A percentile compares a stretch with the other conserved stretches of the same genome.
Evolutionary conservation across 202 grass and related monocot species (phyloP).

Genomic region (Alloteropsis angusta): DNA sequence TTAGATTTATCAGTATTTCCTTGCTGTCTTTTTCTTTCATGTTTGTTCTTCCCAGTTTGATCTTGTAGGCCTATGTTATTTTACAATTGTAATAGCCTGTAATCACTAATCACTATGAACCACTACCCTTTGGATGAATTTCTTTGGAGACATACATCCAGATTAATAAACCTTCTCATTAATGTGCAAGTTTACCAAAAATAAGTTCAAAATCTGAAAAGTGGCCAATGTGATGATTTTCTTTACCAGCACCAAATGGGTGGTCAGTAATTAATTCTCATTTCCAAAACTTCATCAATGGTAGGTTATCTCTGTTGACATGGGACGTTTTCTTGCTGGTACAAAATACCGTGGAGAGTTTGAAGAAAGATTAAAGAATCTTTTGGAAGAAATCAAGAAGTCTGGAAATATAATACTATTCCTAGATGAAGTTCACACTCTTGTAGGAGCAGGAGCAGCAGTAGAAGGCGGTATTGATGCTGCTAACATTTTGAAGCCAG

Average conservation of each 20-base stretch:
- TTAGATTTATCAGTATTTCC: neutral
- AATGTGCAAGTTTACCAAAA: neutral
- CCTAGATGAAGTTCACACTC: constrained; percentile 65
- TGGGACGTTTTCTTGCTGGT: constrained; percentile 52
- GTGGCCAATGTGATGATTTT: neutral
- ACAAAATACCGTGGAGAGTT: constrained; percentile 62
- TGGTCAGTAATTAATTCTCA: neutral
- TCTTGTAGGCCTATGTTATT: neutral
- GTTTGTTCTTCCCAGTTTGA: neutral
- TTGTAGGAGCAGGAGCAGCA: constrained; percentile 49
- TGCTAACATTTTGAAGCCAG: constrained; percentile 61
- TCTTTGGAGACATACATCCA: neutral
- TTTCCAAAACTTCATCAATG: neutral
- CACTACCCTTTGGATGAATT: neutral
- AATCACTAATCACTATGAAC: neutral
- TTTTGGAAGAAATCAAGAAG: constrained; percentile 58
- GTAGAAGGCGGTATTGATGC: constrained; percentile 41
- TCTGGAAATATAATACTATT: constrained; percentile 59
- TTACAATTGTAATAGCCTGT: neutral
- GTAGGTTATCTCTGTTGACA: constrained; percentile 56
- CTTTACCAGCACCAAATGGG: neutral
- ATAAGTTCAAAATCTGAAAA: neutral
- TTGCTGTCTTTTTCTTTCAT: neutral
- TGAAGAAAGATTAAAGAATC: constrained; percentile 58
- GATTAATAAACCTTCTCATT: neutral